Evolutionary conservation across 2,329 filamentous ascomycete species (phyloP).

Genomic region (Sarocladium strictum): DNA sequence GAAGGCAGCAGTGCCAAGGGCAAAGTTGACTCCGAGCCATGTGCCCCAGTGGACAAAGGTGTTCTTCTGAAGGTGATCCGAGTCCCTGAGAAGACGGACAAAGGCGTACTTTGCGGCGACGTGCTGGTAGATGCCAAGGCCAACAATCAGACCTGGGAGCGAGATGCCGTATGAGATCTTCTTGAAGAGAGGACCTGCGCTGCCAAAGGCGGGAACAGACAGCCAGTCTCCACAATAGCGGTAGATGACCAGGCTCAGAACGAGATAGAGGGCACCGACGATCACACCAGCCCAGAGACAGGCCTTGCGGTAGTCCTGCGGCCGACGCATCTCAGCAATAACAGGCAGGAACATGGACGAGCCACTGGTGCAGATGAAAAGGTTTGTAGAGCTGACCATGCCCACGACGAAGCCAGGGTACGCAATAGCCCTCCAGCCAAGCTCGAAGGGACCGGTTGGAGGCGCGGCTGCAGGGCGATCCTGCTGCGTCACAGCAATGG

Average conservation of each 20-base stretch:
- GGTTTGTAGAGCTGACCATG: background rate
- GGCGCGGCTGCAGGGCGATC: conserved; percentile 2
- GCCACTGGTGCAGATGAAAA: background rate
- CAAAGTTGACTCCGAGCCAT: conserved; percentile 15
- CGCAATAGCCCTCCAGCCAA: background rate
- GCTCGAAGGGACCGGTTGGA: background rate
- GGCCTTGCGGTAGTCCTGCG: conserved; percentile 8
- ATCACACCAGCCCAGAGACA: conserved; percentile 16
- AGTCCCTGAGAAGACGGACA: conserved; percentile 25
- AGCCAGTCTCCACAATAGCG: conserved; percentile 23
- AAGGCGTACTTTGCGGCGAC: conserved; percentile 63
- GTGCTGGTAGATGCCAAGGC: conserved; percentile 64
- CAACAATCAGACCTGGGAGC: conserved; percentile 36
- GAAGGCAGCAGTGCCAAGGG: conserved; percentile 8
- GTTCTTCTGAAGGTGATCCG: conserved; percentile 19
- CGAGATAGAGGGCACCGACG: conserved; percentile 21
- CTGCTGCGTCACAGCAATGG: background rate
- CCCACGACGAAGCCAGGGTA: background rate
- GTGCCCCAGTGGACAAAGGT: conserved; percentile 19
- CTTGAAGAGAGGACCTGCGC: conserved; percentile 21
- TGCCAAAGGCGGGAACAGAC: conserved; percentile 23
- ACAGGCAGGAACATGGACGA: conserved; percentile 1
- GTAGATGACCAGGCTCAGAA: conserved; percentile 24
- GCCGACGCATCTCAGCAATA: conserved; percentile 1
- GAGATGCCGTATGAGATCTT: conserved; percentile 27